Evolutionary conservation across 1,284 basidiomycete species (phyloP).

Genomic region (Naganishia liquefaciens): DNA sequence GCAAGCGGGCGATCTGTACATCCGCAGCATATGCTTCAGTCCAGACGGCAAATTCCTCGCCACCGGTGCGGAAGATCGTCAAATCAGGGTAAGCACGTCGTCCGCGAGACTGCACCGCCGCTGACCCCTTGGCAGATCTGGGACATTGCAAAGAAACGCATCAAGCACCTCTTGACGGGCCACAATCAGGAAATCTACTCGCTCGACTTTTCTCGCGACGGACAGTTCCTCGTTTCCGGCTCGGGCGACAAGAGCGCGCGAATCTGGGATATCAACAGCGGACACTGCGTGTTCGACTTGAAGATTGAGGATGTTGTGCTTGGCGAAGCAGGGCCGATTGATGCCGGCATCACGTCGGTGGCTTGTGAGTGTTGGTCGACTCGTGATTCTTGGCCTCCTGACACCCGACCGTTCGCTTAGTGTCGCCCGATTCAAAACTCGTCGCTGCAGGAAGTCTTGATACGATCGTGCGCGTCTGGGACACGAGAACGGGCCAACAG

Average conservation of each 20-base stretch:
- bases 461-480: slow-evolving; percentile 83
- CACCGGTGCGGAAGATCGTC: slow-evolving; percentile 79
- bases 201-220: slow-evolving; percentile 80
- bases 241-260: slow-evolving; percentile 86
- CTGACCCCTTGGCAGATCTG: slow-evolving; percentile 64
- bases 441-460: slow-evolving; percentile 84
- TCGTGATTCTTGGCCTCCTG: neutral
- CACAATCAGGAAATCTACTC: slow-evolving; percentile 91
- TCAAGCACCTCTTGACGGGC: slow-evolving; percentile 73
- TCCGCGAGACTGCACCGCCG: neutral
- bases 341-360: slow-evolving; percentile 70
- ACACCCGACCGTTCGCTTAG: slow-evolving; percentile 53
- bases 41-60: slow-evolving; percentile 78
- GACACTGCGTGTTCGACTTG: slow-evolving; percentile 58
- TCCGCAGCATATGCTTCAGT: slow-evolving; percentile 79
- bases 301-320: slow-evolving; percentile 56
- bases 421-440: slow-evolving; percentile 75
- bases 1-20: slow-evolving; percentile 72
- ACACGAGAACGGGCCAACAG: slow-evolving; percentile 68
- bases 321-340: slow-evolving; percentile 60
- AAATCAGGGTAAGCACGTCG: slow-evolving; percentile 66
- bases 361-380: slow-evolving; percentile 45
- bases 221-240: slow-evolving; percentile 79
- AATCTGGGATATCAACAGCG: slow-evolving; percentile 78
- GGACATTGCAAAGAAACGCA: slow-evolving; percentile 75